Evolutionary conservation across 169 alveolate species (phyloP), one percentile per base, ranked within the genome.

Genomic region (Cryptosporidium sp.): DNA sequence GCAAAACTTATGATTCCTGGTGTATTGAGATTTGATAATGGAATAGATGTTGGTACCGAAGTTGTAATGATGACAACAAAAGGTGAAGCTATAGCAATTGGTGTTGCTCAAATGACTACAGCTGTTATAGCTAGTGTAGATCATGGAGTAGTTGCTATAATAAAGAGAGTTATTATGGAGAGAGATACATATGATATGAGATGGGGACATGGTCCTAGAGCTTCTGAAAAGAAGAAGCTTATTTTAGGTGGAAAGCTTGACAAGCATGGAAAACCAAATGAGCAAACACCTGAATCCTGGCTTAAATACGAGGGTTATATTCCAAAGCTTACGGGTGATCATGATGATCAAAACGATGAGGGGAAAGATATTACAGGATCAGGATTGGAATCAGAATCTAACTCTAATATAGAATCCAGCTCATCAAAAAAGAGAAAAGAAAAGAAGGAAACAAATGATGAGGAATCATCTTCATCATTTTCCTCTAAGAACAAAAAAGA

Each of bases 161-260:
- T 98, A 68, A 99, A 99, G 94, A 96, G 99, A 89, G 99, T 98
- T 58, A 97, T 99, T 85, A 98, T 99, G 99, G 99, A 99, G 92
- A 96, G 99, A 62, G 99, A 99, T 85, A 98, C 99, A 33, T 99
- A 99, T 94, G 99, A 98, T 73, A 94, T 97, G 92, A 97, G 99
- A 86, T 99, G 99, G 99, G 99, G 99, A 60, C 96, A 95, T 80
- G 99, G 99, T 16, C 99, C 99, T 8, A 96, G 99, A 84, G 99
- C 99, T 44, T 85, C 97, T 39, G 99, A 98, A 94, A 99, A 99
- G 97, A 98, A 98, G 95, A 95, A 97, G 85, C 95, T 99, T 75
- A 98, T 98, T 85, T 93, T 96, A 71, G 99, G 97, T 21, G 99
- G 99, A 16, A 94, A 96, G 84, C 94, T 97, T 68, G 99, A 98